phyloP scores from a whole-genome alignment of 1,139 yeast genomes.

The Diutina siamensis region DNA sequence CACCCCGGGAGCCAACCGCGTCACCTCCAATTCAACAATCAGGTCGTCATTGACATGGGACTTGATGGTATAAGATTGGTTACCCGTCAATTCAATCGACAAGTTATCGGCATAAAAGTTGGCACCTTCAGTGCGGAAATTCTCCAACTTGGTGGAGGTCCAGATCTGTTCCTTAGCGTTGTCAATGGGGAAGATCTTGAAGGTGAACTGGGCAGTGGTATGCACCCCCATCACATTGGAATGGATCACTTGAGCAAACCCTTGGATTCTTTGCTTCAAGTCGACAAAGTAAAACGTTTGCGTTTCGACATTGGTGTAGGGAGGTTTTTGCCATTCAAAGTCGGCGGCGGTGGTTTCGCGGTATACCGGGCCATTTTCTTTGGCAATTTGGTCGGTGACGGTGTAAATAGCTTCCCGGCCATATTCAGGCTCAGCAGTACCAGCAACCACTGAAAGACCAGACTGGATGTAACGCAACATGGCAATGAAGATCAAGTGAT shows the following conservation, averaged over 20 bases:
- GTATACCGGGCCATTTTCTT: constrained; percentile 30
- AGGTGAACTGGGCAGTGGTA: constrained; percentile 92
- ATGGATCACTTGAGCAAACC: constrained; percentile 91
- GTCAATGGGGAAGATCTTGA: constrained; percentile 33
- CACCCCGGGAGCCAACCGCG: constrained; percentile 64
- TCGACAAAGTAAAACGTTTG: constrained; percentile 80
- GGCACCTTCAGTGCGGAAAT: constrained; percentile 66
- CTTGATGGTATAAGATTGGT: constrained; percentile 43
- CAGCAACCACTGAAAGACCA: constrained; percentile 86
- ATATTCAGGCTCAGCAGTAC: constrained; percentile 94
- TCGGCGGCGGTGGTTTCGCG: constrained; percentile 50
- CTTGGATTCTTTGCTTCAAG: constrained; percentile 50
- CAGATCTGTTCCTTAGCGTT: constrained; percentile 34
- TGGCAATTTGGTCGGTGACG: constrained; percentile 50
- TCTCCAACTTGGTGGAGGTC: constrained; percentile 85
- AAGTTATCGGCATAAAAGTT: constrained; percentile 69
- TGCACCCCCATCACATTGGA: constrained; percentile 83
- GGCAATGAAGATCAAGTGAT: neutral
- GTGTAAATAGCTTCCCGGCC: constrained; percentile 88
- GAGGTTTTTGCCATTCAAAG: constrained; percentile 64
- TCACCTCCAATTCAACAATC: constrained; percentile 57
- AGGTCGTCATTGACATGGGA: constrained; percentile 61
- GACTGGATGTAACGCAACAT: constrained; percentile 38
- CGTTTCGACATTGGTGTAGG: constrained; percentile 86
- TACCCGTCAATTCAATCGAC: constrained; percentile 47